Evolutionary conservation across 352 stramenopile species (phyloP).

Genomic region (Pythium grandisporangium): DNA sequence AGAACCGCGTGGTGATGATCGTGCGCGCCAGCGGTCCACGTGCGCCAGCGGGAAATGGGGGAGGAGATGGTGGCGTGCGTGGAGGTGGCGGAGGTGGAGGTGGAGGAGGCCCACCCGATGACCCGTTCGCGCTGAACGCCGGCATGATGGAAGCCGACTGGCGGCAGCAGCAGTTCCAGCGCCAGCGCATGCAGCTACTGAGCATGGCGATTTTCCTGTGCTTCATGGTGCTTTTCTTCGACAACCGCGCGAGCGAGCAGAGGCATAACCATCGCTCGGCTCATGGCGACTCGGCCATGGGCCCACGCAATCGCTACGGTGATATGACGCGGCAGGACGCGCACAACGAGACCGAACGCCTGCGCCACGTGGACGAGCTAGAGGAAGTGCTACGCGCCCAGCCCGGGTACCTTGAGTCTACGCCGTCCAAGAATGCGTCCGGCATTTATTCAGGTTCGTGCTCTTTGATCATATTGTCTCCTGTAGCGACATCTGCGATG

Average conservation of each 20-base stretch:
- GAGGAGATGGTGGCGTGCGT: conserved; percentile 1
- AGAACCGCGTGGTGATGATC: conserved; percentile 69
- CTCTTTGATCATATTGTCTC: background rate
- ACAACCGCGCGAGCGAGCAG: conserved; percentile 51
- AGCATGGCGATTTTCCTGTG: conserved; percentile 84
- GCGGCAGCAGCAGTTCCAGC: conserved; percentile 80
- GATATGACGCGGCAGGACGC: conserved; percentile 25
- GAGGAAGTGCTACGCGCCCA: conserved; percentile 35
- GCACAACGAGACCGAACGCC: conserved; percentile 56
- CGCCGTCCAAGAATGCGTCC: conserved; percentile 51
- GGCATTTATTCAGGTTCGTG: conserved; percentile 63
- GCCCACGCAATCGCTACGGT: conserved; percentile 14
- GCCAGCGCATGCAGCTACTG: conserved; percentile 82
- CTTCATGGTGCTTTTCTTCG: conserved; percentile 83
- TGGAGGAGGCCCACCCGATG: too few relatives aligned
- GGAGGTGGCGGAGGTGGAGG: too few relatives aligned
- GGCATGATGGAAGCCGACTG: conserved; percentile 68
- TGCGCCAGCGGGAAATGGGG: conserved; percentile 4
- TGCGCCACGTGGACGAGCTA: conserved; percentile 36
- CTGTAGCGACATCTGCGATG: too few relatives aligned
- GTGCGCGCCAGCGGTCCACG: conserved; percentile 58
- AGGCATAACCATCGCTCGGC: conserved; percentile 6
- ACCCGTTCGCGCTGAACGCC: conserved; percentile 34
- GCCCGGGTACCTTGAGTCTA: conserved; percentile 28
- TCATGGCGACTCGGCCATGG: background rate